These are phyloP conservation scores for Lojkania enalia DNA, from an alignment of 2,329 filamentous ascomycete species.

Conservation along the genomic window DNA sequence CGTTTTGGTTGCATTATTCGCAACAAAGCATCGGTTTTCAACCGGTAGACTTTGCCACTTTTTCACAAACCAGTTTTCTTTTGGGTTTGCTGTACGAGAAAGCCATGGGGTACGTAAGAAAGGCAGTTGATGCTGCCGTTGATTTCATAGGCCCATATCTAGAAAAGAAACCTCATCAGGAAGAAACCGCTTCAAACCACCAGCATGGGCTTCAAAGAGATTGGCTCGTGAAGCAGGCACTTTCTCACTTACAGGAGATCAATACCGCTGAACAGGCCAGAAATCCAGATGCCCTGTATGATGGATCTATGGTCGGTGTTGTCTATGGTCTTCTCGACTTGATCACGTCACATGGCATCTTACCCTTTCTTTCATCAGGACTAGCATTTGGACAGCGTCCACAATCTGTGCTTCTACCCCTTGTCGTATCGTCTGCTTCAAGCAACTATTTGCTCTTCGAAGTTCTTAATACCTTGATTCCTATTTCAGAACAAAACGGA, in stretches of 20 bases:
- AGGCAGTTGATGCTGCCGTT: constrained; percentile 38
- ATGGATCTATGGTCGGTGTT: constrained; percentile 42
- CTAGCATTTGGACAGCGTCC: constrained; percentile 40
- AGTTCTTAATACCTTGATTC: constrained; percentile 22
- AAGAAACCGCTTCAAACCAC: constrained; percentile 11
- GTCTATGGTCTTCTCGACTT: constrained; percentile 46
- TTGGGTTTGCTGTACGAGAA: not conserved
- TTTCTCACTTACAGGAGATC: constrained; percentile 37
- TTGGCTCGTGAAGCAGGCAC: constrained; percentile 31
- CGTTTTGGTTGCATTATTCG: constrained; percentile 1
- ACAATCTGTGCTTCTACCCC: constrained; percentile 33
- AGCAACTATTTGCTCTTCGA: constrained; percentile 19
- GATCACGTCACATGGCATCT: constrained; percentile 35
- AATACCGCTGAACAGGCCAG: constrained; percentile 37
- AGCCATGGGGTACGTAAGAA: constrained; percentile 35
- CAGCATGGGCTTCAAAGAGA: constrained; percentile 12
- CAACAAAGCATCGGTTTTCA: constrained; percentile 18
- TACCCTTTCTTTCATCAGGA: constrained; percentile 39
- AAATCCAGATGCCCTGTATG: constrained; percentile 41
- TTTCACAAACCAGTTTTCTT: not conserved
- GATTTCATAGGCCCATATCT: constrained; percentile 38
- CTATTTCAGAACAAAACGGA: constrained; percentile 31
- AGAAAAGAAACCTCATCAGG: constrained; percentile 16
- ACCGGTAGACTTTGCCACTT: constrained; percentile 5
- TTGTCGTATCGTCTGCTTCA: constrained; percentile 13